Conservation (phyloP, 768 basidiomycete species). For the Trametes coccinea region DNA sequence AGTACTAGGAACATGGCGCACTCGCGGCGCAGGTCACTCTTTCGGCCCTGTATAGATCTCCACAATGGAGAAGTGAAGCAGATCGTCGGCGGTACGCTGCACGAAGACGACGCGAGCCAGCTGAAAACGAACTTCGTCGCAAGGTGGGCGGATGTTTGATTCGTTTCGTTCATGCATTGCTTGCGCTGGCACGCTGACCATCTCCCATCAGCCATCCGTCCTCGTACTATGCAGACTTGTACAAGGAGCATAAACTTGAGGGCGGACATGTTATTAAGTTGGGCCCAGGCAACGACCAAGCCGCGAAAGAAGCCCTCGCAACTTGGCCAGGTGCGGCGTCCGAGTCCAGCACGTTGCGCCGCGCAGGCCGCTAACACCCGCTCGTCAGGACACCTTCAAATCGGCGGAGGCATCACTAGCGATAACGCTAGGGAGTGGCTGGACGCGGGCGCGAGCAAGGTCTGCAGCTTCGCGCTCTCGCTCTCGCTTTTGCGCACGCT, state of each 20-base stretch:
- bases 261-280: slow-evolving; percentile 98
- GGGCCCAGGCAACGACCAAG: slow-evolving; percentile 84
- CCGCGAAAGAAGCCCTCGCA: slow-evolving; percentile 79
- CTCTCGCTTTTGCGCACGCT: background rate
- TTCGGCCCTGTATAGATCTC: slow-evolving; percentile 95
- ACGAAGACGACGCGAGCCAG: slow-evolving; percentile 55
- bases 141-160: slow-evolving; percentile 51
- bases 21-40: slow-evolving; percentile 39
- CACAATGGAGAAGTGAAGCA: slow-evolving; percentile 97
- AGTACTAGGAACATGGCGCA: background rate
- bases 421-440: slow-evolving; percentile 85
- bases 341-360: slow-evolving; percentile 6
- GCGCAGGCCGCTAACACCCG: background rate
- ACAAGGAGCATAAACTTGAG: slow-evolving; percentile 61
- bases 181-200: background rate
- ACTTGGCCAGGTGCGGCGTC: slow-evolving; percentile 73
- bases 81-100: slow-evolving; percentile 94
- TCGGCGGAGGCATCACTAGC: slow-evolving; percentile 90
- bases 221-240: slow-evolving; percentile 77
- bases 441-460: slow-evolving; percentile 88
- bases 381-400: slow-evolving; percentile 69
- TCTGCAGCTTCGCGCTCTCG: slow-evolving; percentile 27
- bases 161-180: slow-evolving; percentile 6
- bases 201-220: slow-evolving; percentile 62
- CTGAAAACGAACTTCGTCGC: slow-evolving; percentile 92